Percentiles rank a stretch among this genome's conserved stretches.
These are phyloP conservation scores for Vitis hybrid DNA, from an alignment of 177 flowering plant species.

Conservation along the genomic window DNA sequence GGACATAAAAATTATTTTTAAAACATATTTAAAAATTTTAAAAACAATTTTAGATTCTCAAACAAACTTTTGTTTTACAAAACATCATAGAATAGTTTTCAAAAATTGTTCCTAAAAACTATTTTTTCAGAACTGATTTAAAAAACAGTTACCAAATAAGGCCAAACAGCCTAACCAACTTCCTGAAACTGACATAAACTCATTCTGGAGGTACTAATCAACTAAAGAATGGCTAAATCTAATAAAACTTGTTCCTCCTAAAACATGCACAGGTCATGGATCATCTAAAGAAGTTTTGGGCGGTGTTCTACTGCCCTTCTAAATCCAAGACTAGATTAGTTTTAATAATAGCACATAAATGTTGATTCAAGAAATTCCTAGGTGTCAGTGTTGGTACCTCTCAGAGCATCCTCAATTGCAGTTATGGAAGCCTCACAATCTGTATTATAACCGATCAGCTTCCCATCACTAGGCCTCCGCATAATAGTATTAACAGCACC, in stretches of 20 bases:
- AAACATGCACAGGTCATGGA: neutral
- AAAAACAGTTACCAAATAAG: neutral
- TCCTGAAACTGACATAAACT: neutral
- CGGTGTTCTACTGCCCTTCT: neutral
- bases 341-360: neutral
- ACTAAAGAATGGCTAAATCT: neutral
- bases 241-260: neutral
- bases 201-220: no score
- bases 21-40: no score
- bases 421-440: slow-evolving; percentile 16
- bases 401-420: slow-evolving; percentile 20
- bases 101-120: no score
- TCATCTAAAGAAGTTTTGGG: neutral
- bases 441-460: slow-evolving; percentile 20
- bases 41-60: no score
- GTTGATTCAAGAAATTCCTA: neutral
- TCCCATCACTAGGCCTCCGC: slow-evolving; percentile 18
- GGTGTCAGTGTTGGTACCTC: slow-evolving; percentile 1
- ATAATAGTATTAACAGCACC: slow-evolving; percentile 22
- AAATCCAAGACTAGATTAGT: neutral
- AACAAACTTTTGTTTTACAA: no score
- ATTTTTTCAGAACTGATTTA: no score
- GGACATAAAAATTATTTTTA: no score
- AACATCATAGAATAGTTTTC: no score
- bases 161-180: neutral